Base-by-base conservation (phyloP, 1,284 basidiomycete species). In the Microbotryum saponariae region DNA sequence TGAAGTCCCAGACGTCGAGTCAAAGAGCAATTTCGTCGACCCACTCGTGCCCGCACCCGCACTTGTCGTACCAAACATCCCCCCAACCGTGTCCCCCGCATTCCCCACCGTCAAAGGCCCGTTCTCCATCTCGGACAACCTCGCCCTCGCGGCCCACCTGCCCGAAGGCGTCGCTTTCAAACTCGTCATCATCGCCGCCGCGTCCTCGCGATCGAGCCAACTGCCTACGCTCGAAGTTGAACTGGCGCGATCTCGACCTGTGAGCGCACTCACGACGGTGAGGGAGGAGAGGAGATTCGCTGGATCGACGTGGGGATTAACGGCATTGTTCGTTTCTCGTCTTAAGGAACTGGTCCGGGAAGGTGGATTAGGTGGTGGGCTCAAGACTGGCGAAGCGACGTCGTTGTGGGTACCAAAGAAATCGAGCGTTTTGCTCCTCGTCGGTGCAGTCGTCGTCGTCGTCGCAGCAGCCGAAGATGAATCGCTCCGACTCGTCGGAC, bases 281-380 rank as follows among this genome's bases (percentile, higher is more conserved):
- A 42, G 18, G 6, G 25, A 14, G 25, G 25, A 51, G 25, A 29
- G 31, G 1, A 29, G 18, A 5, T 27, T 20, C 42, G 42, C 45
- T 18, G 48, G 25, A 7, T 53, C 46, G 18, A 12, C 10, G 20
- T 12, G 14, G 12, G 51, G 3, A 5, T 25, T 5, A 7, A 27
- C 27, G 45, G 12, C n/a, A 3, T 1, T 27, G 27, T 5, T 27
- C 27, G 27, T 5, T 27, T 20, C 6, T 29, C 48, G 21, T n/a
- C 51, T 58, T 33, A 68, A 51, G 23, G 64, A 66, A 47, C 56
- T 60, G 31, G 56, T 57, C 6, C 66, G 25, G 6, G 58, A 60
- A 1, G 64, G 64, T 8, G 66, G 66, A 21, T 68, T 68, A 8
- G 64, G 66, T 20, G 66, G 66, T 4, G 66, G 66, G 1, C 51